Conservation (phyloP, 1,139 yeast genomes). For the Magnusiomyces sp. region DNA sequence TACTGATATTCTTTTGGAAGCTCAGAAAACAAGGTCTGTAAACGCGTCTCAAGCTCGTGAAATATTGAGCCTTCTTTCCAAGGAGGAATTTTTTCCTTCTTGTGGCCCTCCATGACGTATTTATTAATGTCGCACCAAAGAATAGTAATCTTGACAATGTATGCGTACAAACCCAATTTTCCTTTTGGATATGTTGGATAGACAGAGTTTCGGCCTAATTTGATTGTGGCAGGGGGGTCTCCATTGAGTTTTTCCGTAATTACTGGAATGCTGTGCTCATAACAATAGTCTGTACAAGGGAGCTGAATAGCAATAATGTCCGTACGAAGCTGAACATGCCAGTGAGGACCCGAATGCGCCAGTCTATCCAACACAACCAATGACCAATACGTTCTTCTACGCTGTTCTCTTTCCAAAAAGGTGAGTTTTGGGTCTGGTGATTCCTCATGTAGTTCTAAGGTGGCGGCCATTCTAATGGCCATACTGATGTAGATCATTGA, state of each 20-base stretch:
- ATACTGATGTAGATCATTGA: constrained; percentile 32
- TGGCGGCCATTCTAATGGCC: constrained; percentile 33
- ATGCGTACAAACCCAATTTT: constrained; percentile 22
- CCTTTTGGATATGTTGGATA: constrained; percentile 8
- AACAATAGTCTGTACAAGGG: constrained; percentile 30
- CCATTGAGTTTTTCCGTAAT: constrained; percentile 24
- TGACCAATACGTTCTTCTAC: constrained; percentile 34
- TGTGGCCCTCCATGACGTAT: constrained; percentile 20
- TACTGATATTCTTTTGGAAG: constrained; percentile 22
- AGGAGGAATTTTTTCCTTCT: constrained; percentile 19
- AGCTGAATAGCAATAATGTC: constrained; percentile 26
- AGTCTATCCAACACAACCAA: constrained; percentile 31
- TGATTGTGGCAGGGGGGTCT: constrained; percentile 7
- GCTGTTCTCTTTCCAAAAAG: constrained; percentile 31
- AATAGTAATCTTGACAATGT: constrained; percentile 26
- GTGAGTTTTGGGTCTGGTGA: constrained; percentile 21
- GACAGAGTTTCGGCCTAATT: constrained; percentile 8
- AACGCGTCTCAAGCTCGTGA: constrained; percentile 10
- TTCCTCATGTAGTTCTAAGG: constrained; percentile 29
- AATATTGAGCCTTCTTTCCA: constrained; percentile 21
- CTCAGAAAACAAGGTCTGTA: constrained; percentile 12
- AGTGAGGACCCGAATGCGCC: constrained; percentile 31
- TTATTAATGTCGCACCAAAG: constrained; percentile 30
- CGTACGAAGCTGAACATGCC: constrained; percentile 24
- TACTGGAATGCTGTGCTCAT: constrained; percentile 26